Conservation (phyloP, 257 asterid species). For the Galeopsis tetrahit region DNA sequence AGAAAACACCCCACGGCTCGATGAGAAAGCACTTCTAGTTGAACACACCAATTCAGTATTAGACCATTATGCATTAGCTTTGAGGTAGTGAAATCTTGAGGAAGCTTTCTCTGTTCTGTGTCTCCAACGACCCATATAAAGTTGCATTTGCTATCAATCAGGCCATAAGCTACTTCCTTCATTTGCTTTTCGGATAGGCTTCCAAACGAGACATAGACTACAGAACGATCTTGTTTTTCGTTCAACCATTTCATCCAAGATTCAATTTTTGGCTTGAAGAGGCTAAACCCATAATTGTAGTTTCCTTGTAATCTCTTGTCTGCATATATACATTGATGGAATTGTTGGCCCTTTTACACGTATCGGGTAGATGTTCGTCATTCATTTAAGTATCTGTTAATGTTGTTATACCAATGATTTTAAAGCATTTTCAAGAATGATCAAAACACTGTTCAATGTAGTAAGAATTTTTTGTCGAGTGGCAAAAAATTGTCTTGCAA, state of each 20-base stretch:
- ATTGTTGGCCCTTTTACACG: slow-evolving; percentile 45
- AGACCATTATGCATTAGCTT: slow-evolving; percentile 12
- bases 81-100: slow-evolving; percentile 7
- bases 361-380: slow-evolving; percentile 30
- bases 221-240: slow-evolving; percentile 33
- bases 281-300: slow-evolving; percentile 39
- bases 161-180: slow-evolving; percentile 43
- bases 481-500: too few species aligned
- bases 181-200: slow-evolving; percentile 38
- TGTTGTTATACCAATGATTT: slow-evolving; percentile 1
- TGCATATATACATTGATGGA: slow-evolving; percentile 39
- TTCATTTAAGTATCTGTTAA: slow-evolving; percentile 41
- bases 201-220: slow-evolving; percentile 49
- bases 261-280: slow-evolving; percentile 37
- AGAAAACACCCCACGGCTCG: slow-evolving; percentile 51
- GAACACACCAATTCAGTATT: slow-evolving; percentile 37
- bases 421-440: background rate
- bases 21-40: slow-evolving; percentile 37
- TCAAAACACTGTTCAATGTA: background rate
- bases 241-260: slow-evolving; percentile 46
- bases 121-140: slow-evolving; percentile 53
- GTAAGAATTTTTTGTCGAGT: background rate
- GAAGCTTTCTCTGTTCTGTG: slow-evolving; percentile 33
- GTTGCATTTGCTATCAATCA: slow-evolving; percentile 32
- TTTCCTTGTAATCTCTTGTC: slow-evolving; percentile 39